Evolutionary conservation across 2,329 filamentous ascomycete genomes (phyloP), one percentile per base, ranked within the genome.

Genomic region (Exserohilum turcica): DNA sequence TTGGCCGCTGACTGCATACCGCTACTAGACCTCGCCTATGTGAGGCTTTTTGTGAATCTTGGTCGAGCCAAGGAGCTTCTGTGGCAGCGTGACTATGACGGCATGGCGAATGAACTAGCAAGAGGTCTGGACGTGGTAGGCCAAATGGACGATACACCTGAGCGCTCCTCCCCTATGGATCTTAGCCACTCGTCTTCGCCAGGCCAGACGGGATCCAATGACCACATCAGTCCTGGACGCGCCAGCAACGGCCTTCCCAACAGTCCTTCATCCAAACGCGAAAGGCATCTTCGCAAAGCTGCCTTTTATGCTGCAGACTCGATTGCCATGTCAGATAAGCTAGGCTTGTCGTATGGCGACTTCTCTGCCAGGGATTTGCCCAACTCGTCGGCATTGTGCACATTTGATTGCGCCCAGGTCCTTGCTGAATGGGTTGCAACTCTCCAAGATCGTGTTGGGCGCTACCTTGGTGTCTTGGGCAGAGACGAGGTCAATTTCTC

Each of bases 281-380:
- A 99, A 76, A 89, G 87, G 60, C 91, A 96, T 67, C 81, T 97
- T 16, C 88, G 93, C 37, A 95, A 93, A 72, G 94, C 94, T n/a
- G 94, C 93, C 0, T 95, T 92, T 70, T 96, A 96, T 68, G 94
- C 94, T 1, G 92, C 91, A 1, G 92, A 97, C 72, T 96, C 92
- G 0, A 83, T 99, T 7, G 86, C 87, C 24, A 94, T 94, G 85
- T 89, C 91, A 2, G 90, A 95, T 72, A 92, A 89, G 69, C 82
- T 94, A 10, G 91, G 91, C 1, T 85, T 93, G 24, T 91, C 90
- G 0, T 94, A 93, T 75, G 88, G 90, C 6, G 92, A 96, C 59
- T 87, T 90, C 56, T 88, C 87, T 1, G 92, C 89, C 47, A 84
- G 91, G 38, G 92, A 97, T 69, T 81, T 97, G 10, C 92, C 94